Base-by-base conservation (phyloP, 2,329 filamentous ascomycete genomes). In the Lasiodiplodia sp. region DNA sequence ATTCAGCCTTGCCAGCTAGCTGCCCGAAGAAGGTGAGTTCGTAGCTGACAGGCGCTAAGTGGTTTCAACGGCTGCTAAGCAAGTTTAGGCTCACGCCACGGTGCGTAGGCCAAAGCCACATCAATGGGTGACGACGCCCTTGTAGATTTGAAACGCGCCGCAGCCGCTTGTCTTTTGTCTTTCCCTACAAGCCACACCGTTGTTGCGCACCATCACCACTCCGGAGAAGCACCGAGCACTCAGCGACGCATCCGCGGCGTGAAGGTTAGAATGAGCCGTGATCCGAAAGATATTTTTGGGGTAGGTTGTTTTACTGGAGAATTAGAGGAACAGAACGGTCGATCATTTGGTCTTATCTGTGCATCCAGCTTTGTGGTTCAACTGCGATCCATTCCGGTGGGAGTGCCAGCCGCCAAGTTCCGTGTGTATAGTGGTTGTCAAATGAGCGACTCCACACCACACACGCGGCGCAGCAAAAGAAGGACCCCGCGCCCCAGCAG, bases 71-170 rank as follows among this genome's bases (percentile, higher is more conserved):
- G 55, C 28, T 38, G 3, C 18, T 47, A 14, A 7, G 12, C 31
- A 31, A 31, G 14, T 31, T 14, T 21, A 23, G 23, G 60, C 60
- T 64, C 60, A 38, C 60, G 60, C 47, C 60, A 64, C 12, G 40
- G 16, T 40, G 25, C 58, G 60, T 52, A 52, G 44, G 31, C 31
- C 44, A 52, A 31, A 28, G 31, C 18, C 44, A 23, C 60, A 64
- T 38, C 40, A 21, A 51, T 23, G 14, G 60, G 51, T 52, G 44
- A 51, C 44, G 60, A 64, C 6, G 47, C 60, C 44, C 60, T 52
- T 14, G 44, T 64, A 52, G 28, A 64, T n/a, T 10, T 64, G 60
- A 64, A 64, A 64, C 60, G 40, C 56, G 16, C 16, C 16, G 28
- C 25, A 60, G 4, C 18, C 21, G 28, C 16, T 34, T 34, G 12